Evolutionary conservation across 495 filamentous ascomycete genomes (phyloP).

Genomic region (Aspergillus taichungensis): DNA sequence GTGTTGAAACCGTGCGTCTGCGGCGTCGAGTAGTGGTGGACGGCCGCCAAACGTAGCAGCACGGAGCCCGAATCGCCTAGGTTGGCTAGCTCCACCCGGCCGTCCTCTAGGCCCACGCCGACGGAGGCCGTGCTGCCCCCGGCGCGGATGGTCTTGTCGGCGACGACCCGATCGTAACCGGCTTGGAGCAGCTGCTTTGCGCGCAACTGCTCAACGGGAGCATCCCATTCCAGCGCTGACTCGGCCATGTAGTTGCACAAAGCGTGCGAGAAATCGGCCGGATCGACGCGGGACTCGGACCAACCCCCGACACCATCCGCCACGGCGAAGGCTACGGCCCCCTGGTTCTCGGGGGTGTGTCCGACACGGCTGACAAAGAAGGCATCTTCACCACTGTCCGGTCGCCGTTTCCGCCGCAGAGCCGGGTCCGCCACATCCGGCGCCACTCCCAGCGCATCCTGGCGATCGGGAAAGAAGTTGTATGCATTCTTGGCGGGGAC

Average conservation of each 20-base stretch:
- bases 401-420: conserved; percentile 37
- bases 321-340: conserved; percentile 64
- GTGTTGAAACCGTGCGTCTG: conserved; percentile 98
- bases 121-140: conserved; percentile 89
- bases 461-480: conserved; percentile 59
- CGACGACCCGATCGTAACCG: conserved; percentile 73
- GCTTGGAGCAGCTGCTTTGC: conserved; percentile 67
- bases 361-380: conserved; percentile 82
- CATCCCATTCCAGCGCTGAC: conserved; percentile 47
- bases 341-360: conserved; percentile 29
- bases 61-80: conserved; percentile 97
- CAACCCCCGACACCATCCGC: conserved; percentile 95
- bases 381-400: conserved; percentile 84
- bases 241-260: conserved; percentile 85
- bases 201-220: conserved; percentile 37
- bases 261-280: conserved; percentile 91
- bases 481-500: conserved; percentile 62
- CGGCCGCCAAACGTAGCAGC: conserved; percentile 70
- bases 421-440: conserved; percentile 31
- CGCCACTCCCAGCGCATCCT: conserved; percentile 43
- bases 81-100: conserved; percentile 78
- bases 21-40: conserved; percentile 70
- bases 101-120: conserved; percentile 59
- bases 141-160: conserved; percentile 60
- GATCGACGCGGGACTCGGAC: conserved; percentile 82